These are phyloP conservation scores for Pythium insidiosum DNA, from an alignment of 352 stramenopile species.

Conservation along the genomic window DNA sequence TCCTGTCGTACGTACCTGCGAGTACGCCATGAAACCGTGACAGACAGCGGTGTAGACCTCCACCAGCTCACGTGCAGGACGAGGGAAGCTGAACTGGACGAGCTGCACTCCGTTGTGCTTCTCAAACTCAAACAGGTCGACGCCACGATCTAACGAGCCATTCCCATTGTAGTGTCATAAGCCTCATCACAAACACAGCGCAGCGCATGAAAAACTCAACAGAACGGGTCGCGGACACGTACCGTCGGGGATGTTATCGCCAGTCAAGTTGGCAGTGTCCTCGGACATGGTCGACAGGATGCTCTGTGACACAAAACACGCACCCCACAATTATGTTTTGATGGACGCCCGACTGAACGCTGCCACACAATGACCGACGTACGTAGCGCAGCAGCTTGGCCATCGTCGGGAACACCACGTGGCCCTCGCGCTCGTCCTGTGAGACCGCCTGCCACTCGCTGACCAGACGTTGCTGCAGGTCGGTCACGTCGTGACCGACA, in stretches of 20 bases:
- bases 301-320: conserved; percentile 26
- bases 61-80: conserved; percentile 29
- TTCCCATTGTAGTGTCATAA: too few relatives aligned
- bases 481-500: conserved; percentile 42
- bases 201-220: too few relatives aligned
- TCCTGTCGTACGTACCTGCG: conserved; percentile 48
- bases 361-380: conserved; percentile 11
- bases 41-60: conserved; percentile 44
- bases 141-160: conserved; percentile 17
- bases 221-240: too few relatives aligned
- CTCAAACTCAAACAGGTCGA: conserved; percentile 34
- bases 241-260: conserved; percentile 18
- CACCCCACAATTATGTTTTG: too few relatives aligned
- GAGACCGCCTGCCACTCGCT: conserved; percentile 40
- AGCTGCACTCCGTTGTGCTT: conserved; percentile 26
- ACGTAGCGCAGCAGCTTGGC: conserved; percentile 54
- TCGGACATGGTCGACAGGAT: conserved; percentile 43
- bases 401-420: conserved; percentile 32
- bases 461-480: conserved; percentile 49
- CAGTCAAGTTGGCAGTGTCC: conserved; percentile 20
- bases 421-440: conserved; percentile 16
- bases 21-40: conserved; percentile 60
- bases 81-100: conserved; percentile 55
- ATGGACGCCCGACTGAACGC: neutral
- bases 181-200: too few relatives aligned